These are phyloP conservation scores for Carnegiea gigantea DNA, from an alignment of 179 eudicot genomes.

Conservation along the genomic window DNA sequence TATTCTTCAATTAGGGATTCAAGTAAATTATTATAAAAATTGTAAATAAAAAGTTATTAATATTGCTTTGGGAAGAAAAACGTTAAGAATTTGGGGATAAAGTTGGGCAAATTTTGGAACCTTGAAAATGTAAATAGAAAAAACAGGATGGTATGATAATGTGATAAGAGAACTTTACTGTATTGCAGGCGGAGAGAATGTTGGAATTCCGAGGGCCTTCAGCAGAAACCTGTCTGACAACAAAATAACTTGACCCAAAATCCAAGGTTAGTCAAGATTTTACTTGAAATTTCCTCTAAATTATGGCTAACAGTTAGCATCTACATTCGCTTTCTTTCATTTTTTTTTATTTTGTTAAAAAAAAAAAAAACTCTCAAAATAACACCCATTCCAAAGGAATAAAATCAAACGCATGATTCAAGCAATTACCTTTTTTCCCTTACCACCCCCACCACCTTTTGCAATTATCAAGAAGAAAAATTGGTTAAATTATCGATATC, in stretches of 20 bases:
- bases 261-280: neutral
- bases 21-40: no score
- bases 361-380: neutral
- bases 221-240: constrained; percentile 14
- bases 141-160: neutral
- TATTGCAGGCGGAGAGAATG: constrained; percentile 36
- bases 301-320: constrained; percentile 20
- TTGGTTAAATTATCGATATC: neutral
- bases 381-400: constrained; percentile 15
- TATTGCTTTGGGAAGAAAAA: no score
- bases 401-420: constrained; percentile 50
- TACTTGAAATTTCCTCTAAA: neutral
- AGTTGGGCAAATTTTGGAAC: neutral
- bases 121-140: neutral
- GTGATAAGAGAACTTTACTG: constrained; percentile 37
- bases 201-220: constrained; percentile 24
- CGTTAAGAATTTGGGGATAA: neutral
- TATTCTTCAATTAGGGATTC: no score
- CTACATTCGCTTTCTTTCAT: constrained; percentile 1
- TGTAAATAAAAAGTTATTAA: no score
- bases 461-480: constrained; percentile 19
- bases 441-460: constrained; percentile 25
- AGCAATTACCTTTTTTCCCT: constrained; percentile 33
- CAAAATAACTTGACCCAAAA: constrained; percentile 7
- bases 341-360: neutral